Conservation (phyloP, 1,284 basidiomycete species). For the Ustilago curta region DNA sequence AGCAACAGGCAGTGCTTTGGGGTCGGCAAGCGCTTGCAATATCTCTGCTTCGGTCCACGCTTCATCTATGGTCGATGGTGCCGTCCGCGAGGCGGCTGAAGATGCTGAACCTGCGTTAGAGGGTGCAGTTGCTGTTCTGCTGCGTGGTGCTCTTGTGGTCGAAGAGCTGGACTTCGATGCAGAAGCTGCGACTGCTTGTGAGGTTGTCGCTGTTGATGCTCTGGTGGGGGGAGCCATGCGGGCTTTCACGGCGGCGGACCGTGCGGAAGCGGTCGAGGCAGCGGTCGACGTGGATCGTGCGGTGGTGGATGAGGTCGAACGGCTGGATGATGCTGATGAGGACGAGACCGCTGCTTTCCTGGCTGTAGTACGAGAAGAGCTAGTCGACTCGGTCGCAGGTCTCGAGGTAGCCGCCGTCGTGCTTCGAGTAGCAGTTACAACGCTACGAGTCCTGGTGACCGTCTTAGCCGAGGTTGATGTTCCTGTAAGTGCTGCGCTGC, state of each 20-base stretch:
- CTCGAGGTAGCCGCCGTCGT: background rate
- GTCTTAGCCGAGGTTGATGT: slow-evolving; percentile 8
- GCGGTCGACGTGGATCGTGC: slow-evolving; percentile 13
- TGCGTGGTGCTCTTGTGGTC: slow-evolving; percentile 5
- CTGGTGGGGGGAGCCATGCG: background rate
- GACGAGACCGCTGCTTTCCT: slow-evolving; percentile 5
- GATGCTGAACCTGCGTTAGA: background rate
- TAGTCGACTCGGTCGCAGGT: slow-evolving; percentile 1
- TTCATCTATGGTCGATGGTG: slow-evolving; percentile 3
- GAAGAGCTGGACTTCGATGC: slow-evolving; percentile 2
- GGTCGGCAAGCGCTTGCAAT: slow-evolving; percentile 21
- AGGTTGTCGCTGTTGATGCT: slow-evolving; percentile 1
- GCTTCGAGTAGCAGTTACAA: slow-evolving; percentile 10
- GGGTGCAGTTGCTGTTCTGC: slow-evolving; percentile 1
- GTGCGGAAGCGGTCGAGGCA: slow-evolving; percentile 16
- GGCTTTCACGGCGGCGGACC: background rate
- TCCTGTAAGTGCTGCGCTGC: background rate
- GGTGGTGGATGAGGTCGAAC: slow-evolving; percentile 13
- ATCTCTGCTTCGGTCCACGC: slow-evolving; percentile 32
- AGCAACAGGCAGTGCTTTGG: slow-evolving; percentile 3
- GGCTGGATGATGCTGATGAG: slow-evolving; percentile 22
- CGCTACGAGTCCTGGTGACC: slow-evolving; percentile 13
- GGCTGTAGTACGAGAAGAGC: slow-evolving; percentile 8
- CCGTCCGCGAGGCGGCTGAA: background rate
- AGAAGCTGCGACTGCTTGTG: background rate